Evolutionary conservation across 768 basidiomycete species (phyloP), one percentile per base, ranked within the genome.

Genomic region (Auriculariales sp.): DNA sequence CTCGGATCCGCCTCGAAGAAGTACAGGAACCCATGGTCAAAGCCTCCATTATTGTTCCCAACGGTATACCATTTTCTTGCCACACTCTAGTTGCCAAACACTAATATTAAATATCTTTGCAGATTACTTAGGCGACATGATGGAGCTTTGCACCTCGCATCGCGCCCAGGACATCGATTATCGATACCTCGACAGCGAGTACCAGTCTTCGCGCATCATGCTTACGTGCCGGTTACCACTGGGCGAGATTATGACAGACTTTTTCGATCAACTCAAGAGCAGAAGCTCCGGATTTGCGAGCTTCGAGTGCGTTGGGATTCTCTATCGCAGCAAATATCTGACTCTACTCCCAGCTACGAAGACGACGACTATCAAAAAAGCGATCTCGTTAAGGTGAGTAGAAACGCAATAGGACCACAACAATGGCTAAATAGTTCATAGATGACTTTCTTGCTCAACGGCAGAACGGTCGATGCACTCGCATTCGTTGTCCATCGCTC

Each of bases 41-140:
- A 54, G 91, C 93, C 9, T 85, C 85, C 1, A 93, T 99, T 59
- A 88, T 98, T 54, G 83, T 91, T 19, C 95, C 95, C 3, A 83
- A 94, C 72, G 86, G 88, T 89, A 53, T 51, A 30, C 28, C 30
- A 22, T 49, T 28, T 25, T 39, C 28, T 33, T 22, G 42, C 25
- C 46, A 46, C 30, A 49, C 11, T 52, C 9, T 48, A 48, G 28
- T 49, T 24, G n/a, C n/a, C n/a, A n/a, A n/a, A n/a, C n/a, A n/a
- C n/a, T n/a, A n/a, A n/a, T n/a, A n/a, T n/a, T 42, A 48, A 53
- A 46, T 30, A 28, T 3, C 34, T 19, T 22, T 44, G 27, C 56
- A 91, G 91, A 89, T 54, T 93, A 91, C 61, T 80, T 95, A 29
- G 94, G 94, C 6, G 83, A 85, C 39, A 92, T 99, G 83, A 93